phyloP scores from a whole-genome alignment of 163 green algal species.

The Scenedesmus sp. region DNA sequence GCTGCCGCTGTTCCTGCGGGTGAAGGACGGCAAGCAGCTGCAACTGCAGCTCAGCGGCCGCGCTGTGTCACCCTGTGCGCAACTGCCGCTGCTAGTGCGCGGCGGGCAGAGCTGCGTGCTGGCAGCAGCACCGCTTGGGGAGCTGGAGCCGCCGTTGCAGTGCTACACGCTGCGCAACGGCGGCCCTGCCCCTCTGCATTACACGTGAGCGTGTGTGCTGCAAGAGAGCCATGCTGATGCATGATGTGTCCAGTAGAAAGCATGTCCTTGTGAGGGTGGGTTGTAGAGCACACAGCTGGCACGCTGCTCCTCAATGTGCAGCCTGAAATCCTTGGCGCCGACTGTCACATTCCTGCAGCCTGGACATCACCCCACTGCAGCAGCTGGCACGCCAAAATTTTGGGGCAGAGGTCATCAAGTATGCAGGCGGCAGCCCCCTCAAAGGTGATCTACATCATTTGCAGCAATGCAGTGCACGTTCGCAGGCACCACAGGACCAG shows the following conservation, averaged over 20 bases:
- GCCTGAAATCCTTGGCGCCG: not conserved
- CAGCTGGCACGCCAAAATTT: slow-evolving; percentile 63
- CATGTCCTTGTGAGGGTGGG: no score
- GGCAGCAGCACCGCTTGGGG: slow-evolving; percentile 68
- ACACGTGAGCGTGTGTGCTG: slow-evolving; percentile 18
- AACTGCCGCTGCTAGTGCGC: slow-evolving; percentile 56
- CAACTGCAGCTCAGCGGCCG: slow-evolving; percentile 70
- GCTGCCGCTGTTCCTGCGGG: slow-evolving; percentile 72
- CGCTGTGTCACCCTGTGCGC: slow-evolving; percentile 56
- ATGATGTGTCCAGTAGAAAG: no score
- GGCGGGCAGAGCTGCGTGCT: slow-evolving; percentile 62
- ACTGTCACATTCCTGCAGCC: slow-evolving; percentile 2
- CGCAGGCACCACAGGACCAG: not conserved
- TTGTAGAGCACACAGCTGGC: no score
- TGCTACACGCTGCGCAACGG: slow-evolving; percentile 74
- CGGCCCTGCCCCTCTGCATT: slow-evolving; percentile 65
- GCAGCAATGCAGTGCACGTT: not conserved
- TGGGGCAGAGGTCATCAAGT: slow-evolving; percentile 66
- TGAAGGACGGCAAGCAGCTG: slow-evolving; percentile 76
- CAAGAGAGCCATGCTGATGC: no score
- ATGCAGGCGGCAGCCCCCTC: slow-evolving; percentile 40
- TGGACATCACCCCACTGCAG: slow-evolving; percentile 67
- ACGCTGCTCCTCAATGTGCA: not conserved
- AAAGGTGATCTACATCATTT: not conserved
- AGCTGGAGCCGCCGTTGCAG: slow-evolving; percentile 70